Percentiles rank a stretch among this genome's conserved stretches.
Evolutionary conservation across 768 basidiomycete species (phyloP).

Genomic region (Russula dissimulans): DNA sequence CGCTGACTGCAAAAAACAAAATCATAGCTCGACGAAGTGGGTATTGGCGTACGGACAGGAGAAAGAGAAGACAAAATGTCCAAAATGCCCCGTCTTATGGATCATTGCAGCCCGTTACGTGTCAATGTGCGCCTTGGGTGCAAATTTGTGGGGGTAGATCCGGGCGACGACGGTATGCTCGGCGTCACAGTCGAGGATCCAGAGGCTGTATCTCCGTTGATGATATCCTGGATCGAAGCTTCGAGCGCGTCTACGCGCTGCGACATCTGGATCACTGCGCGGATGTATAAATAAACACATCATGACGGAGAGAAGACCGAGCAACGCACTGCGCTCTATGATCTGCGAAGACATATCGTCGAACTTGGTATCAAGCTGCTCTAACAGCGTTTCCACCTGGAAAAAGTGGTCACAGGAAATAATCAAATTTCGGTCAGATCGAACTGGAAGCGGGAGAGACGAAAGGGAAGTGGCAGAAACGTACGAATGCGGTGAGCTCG

Average conservation of each 20-base stretch:
- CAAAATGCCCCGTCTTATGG: neutral
- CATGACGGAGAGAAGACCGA: neutral
- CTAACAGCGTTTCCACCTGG: slow-evolving; percentile 81
- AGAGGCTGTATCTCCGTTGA: slow-evolving; percentile 51
- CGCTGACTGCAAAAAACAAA: neutral
- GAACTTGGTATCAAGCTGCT: slow-evolving; percentile 83
- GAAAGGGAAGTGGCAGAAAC: slow-evolving; percentile 25
- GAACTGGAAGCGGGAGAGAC: neutral
- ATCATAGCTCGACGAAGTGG: neutral
- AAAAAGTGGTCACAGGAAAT: neutral
- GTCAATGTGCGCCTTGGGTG: neutral
- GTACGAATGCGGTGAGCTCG: slow-evolving; percentile 88
- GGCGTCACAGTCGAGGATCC: slow-evolving; percentile 23
- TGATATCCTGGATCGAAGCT: slow-evolving; percentile 85
- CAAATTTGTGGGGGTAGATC: neutral
- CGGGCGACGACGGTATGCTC: slow-evolving; percentile 54
- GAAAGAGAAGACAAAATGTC: neutral
- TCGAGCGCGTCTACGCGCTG: slow-evolving; percentile 84
- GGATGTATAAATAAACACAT: neutral
- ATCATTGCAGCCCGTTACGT: slow-evolving; percentile 4
- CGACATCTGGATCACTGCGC: slow-evolving; percentile 86
- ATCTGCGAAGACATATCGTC: slow-evolving; percentile 91
- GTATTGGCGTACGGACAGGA: neutral
- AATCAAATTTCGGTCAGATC: neutral
- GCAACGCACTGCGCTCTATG: slow-evolving; percentile 64